phyloP scores from a whole-genome alignment of 352 stramenopile species.

The Aphanomyces cochlioides region DNA sequence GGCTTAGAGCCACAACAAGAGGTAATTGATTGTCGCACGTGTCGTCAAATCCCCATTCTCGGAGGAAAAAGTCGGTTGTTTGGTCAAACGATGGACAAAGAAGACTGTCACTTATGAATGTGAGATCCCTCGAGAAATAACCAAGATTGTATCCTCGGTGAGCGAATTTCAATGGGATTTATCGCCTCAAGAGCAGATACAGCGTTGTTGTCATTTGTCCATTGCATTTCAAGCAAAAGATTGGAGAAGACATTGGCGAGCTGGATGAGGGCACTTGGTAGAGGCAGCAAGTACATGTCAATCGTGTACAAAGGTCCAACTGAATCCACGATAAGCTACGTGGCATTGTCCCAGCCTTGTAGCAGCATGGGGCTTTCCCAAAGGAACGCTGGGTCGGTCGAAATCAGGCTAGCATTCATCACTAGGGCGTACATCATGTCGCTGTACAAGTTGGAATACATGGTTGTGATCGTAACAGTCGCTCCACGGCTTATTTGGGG shows the following conservation, averaged over 20 bases:
- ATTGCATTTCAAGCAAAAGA: too few relatives aligned
- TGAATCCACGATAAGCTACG: too few relatives aligned
- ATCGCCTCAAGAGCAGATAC: too few relatives aligned
- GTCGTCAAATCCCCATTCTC: conserved; percentile 7
- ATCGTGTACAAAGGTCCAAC: background rate
- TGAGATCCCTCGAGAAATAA: background rate
- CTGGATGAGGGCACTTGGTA: background rate
- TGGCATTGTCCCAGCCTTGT: too few relatives aligned
- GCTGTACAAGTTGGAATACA: background rate
- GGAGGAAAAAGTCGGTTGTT: background rate
- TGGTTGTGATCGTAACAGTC: background rate
- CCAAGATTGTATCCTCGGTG: too few relatives aligned
- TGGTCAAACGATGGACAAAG: background rate
- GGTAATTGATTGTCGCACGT: background rate
- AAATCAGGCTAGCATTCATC: background rate
- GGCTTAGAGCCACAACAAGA: background rate
- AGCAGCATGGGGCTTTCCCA: background rate
- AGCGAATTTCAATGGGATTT: too few relatives aligned
- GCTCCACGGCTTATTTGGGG: background rate
- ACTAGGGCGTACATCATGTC: background rate
- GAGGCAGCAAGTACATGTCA: background rate
- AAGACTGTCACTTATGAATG: background rate
- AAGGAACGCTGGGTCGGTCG: background rate
- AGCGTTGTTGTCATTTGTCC: too few relatives aligned
- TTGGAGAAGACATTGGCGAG: background rate